Evolutionary conservation across 306 rosid genomes (phyloP).

Genomic region (Vigna hirtella): DNA sequence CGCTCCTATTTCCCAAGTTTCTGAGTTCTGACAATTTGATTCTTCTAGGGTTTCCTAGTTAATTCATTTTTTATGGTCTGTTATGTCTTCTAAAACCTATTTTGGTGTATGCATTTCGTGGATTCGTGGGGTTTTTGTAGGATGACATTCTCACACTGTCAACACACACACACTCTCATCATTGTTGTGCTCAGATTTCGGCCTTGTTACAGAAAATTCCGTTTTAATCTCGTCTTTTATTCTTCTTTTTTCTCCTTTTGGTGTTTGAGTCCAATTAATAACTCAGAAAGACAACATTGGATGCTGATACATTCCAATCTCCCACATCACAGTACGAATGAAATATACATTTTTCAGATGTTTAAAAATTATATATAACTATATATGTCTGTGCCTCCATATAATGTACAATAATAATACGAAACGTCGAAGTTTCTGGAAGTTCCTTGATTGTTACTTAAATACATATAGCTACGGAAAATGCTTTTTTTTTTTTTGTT

Average conservation of each 20-base stretch:
- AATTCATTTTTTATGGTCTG: slow-evolving; percentile 17
- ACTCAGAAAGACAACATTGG: slow-evolving; percentile 40
- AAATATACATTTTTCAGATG: neutral
- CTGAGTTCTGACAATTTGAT: slow-evolving; percentile 50
- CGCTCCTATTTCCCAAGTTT: slow-evolving; percentile 41
- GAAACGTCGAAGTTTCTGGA: neutral
- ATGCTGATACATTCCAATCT: slow-evolving; percentile 51
- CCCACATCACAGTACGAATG: neutral
- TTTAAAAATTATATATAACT: neutral
- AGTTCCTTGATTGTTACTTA: neutral
- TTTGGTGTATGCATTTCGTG: neutral
- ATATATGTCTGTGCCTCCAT: neutral
- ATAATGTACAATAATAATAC: neutral
- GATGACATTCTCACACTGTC: slow-evolving; percentile 29
- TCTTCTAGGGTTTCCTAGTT: slow-evolving; percentile 56
- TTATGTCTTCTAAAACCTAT: slow-evolving; percentile 17
- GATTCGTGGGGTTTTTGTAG: slow-evolving; percentile 41
- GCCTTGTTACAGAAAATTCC: slow-evolving; percentile 23
- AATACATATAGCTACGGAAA: neutral
- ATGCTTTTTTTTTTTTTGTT: neutral
- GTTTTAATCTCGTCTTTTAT: neutral
- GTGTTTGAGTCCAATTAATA: neutral
- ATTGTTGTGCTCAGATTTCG: slow-evolving; percentile 35
- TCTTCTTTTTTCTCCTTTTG: neutral
- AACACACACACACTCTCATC: slow-evolving; percentile 43